Conservation (phyloP, 2,329 filamentous ascomycete species). For the Penicillium concentricum region DNA sequence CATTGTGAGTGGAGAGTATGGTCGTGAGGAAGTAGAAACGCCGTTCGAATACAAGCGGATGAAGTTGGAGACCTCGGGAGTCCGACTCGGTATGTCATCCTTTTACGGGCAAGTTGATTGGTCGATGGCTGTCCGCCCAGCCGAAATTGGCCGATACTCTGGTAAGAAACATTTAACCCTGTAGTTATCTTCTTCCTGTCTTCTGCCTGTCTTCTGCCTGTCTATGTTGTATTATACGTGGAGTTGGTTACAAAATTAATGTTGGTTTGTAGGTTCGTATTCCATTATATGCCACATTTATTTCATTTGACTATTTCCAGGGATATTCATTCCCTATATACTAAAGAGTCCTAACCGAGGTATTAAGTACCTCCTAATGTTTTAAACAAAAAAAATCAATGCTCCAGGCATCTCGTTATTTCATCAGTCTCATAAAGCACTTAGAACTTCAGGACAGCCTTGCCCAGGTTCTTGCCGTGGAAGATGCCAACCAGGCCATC, state of each 20-base stretch:
- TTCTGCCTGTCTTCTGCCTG: constrained; percentile 2
- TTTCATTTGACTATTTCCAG: neutral
- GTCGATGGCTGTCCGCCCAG: constrained; percentile 33
- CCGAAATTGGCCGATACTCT: constrained; percentile 39
- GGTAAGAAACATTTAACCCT: constrained; percentile 19
- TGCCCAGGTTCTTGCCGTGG: constrained; percentile 78
- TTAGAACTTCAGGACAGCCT: constrained; percentile 72
- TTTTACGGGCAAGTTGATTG: constrained; percentile 39
- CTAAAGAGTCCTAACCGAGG: constrained; percentile 15
- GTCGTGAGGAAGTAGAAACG: constrained; percentile 16
- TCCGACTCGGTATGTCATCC: constrained; percentile 42
- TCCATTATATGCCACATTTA: neutral
- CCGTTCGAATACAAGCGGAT: constrained; percentile 23
- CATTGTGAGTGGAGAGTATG: constrained; percentile 33
- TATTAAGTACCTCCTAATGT: constrained; percentile 4
- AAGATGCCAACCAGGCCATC: constrained; percentile 75
- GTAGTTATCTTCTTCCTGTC: constrained; percentile 6
- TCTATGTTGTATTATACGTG: neutral
- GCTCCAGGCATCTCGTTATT: constrained; percentile 15
- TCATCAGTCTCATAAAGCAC: constrained; percentile 14
- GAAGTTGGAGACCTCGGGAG: constrained; percentile 41
- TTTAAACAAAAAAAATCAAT: constrained; percentile 2
- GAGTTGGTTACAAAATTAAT: neutral
- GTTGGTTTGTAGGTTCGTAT: neutral
- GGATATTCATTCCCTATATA: neutral